These are phyloP conservation scores for Linnemannia schmuckeri DNA, from an alignment of 192 early-diverging fungal species.

Conservation along the genomic window DNA sequence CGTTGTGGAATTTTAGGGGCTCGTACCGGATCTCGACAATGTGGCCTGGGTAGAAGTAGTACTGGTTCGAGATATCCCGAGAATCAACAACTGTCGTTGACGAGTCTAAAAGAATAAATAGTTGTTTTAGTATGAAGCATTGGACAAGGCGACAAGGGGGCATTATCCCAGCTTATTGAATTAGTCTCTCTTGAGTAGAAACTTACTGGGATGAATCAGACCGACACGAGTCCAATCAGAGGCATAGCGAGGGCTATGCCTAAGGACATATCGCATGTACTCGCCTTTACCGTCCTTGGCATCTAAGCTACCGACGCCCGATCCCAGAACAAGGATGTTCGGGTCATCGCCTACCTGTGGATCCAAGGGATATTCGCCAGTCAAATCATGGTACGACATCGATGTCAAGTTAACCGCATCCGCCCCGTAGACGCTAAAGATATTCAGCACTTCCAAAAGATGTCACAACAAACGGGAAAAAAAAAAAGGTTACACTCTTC, in stretches of 20 bases:
- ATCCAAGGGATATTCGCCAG: background rate
- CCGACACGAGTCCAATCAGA: conserved; percentile 10
- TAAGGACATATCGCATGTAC: background rate
- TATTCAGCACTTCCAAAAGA: background rate
- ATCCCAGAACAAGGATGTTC: background rate
- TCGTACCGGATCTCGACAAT: conserved; percentile 36
- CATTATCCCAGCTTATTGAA: no score
- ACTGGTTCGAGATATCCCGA: conserved; percentile 21
- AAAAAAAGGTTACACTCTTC: no score
- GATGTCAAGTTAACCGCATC: background rate
- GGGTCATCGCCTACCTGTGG: background rate
- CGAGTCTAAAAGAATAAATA: background rate
- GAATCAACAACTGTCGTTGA: background rate
- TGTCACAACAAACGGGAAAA: background rate
- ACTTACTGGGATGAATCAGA: conserved; percentile 25
- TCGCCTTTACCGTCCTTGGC: background rate
- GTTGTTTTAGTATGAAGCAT: background rate
- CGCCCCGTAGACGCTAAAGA: background rate
- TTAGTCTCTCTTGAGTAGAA: no score
- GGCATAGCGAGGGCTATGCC: background rate
- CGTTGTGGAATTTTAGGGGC: background rate
- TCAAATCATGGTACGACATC: background rate
- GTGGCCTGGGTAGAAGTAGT: conserved; percentile 31
- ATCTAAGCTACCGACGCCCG: background rate
- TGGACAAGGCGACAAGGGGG: no score